These are phyloP conservation scores for Setaria italica DNA, from an alignment of 202 grass and related monocot genomes.

Conservation along the genomic window DNA sequence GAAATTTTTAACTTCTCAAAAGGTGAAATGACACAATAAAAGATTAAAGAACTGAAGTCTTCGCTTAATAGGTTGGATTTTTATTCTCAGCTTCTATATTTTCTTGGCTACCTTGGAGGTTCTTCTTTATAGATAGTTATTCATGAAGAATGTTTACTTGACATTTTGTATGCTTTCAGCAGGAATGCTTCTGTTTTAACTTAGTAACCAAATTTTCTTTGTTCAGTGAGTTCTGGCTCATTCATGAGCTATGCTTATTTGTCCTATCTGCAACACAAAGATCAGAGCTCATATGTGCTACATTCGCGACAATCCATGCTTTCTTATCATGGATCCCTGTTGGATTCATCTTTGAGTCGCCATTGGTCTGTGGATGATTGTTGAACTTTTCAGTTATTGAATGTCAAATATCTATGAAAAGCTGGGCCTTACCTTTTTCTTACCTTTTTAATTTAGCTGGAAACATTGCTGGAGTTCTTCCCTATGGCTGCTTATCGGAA, in stretches of 20 bases:
- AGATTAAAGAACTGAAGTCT: no score
- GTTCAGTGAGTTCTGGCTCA: conserved; percentile 91
- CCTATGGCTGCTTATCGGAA: conserved; percentile 90
- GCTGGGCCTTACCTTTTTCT: conserved; percentile 28
- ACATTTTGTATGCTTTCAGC: background rate
- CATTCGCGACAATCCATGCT: conserved; percentile 95
- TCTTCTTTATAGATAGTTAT: background rate
- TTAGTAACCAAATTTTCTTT: conserved; percentile 29
- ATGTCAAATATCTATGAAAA: conserved; percentile 29
- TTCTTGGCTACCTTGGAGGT: conserved; percentile 5
- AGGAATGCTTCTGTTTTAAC: conserved; percentile 4
- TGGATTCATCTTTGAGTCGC: conserved; percentile 97
- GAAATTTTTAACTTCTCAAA: no score
- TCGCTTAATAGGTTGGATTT: conserved; percentile 50
- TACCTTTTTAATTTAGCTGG: conserved; percentile 65
- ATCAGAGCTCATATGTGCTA: conserved; percentile 90
- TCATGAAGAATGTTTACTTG: background rate
- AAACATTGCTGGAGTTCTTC: conserved; percentile 96
- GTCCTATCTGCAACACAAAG: conserved; percentile 42
- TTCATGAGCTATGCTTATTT: conserved; percentile 98
- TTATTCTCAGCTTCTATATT: conserved; percentile 26
- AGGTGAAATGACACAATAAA: no score
- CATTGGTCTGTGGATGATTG: conserved; percentile 65
- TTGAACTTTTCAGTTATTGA: conserved; percentile 28
- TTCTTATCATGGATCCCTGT: conserved; percentile 99